A percentile compares a stretch with the other conserved stretches of the same genome.
These are phyloP conservation scores for Verticillium isaacii DNA, from an alignment of 2,329 filamentous ascomycete species.

Conservation along the genomic window DNA sequence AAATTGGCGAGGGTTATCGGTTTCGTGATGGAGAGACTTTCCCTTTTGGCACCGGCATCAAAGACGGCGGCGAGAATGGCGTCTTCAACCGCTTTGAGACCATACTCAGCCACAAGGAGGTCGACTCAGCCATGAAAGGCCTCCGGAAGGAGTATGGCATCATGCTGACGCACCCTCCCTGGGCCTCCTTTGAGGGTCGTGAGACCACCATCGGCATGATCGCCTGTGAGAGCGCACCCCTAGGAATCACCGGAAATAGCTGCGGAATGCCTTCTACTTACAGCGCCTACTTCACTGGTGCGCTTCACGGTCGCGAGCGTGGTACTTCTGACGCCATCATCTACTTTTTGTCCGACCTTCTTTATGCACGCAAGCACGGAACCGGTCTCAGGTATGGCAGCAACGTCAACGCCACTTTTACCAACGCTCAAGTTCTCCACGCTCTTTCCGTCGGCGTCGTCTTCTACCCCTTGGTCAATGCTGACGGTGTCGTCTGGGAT, in stretches of 20 bases:
- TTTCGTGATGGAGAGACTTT: constrained; percentile 29
- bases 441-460: constrained; percentile 48
- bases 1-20: constrained; percentile 36
- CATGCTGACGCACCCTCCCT: constrained; percentile 31
- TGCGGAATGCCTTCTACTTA: constrained; percentile 21
- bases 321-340: constrained; percentile 51
- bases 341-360: constrained; percentile 53
- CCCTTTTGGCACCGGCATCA: constrained; percentile 22
- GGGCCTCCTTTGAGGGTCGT: constrained; percentile 35
- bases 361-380: constrained; percentile 44
- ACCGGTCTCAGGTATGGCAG: constrained; percentile 46
- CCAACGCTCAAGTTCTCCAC: constrained; percentile 42
- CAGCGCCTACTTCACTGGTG: constrained; percentile 46
- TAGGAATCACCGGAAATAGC: background rate
- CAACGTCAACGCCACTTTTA: constrained; percentile 38
- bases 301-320: constrained; percentile 53
- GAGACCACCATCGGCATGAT: constrained; percentile 34
- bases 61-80: constrained; percentile 6
- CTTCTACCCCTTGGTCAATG: constrained; percentile 45
- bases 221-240: constrained; percentile 7
- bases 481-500: constrained; percentile 47
- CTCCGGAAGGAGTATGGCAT: constrained; percentile 35
- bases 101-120: constrained; percentile 39
- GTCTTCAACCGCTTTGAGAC: constrained; percentile 28
- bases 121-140: constrained; percentile 36